These are phyloP conservation scores for Acanthamoeba rhysodes DNA, from an alignment of 208 protist genomes.

Conservation along the genomic window DNA sequence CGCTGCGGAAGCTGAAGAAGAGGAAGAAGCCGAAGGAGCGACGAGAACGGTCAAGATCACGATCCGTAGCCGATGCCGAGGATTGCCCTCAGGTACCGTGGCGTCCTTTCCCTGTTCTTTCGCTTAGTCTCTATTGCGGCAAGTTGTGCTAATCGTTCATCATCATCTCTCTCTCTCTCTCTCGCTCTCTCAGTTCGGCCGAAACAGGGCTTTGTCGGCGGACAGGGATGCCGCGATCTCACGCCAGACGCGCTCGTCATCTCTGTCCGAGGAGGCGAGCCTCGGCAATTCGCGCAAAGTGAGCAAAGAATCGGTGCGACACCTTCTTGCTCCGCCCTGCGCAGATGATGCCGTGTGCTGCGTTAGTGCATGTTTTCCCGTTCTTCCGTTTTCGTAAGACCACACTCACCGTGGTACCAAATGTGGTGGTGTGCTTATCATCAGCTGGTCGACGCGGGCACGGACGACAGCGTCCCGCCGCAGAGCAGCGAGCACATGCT, in stretches of 20 bases:
- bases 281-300: not conserved
- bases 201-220: conserved; percentile 18
- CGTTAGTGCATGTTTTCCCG: not conserved
- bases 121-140: no score
- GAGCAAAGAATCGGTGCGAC: not conserved
- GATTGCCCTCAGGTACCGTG: not conserved
- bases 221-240: not conserved
- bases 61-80: not conserved
- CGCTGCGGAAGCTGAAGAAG: not conserved
- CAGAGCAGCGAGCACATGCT: not conserved
- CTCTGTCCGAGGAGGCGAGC: not conserved
- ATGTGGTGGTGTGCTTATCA: no score
- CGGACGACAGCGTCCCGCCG: conserved; percentile 27
- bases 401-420: not conserved
- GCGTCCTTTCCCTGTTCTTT: not conserved
- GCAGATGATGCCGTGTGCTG: not conserved
- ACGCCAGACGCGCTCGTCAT: conserved; percentile 11
- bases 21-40: not conserved
- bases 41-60: conserved; percentile 1
- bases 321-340: not conserved
- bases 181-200: not conserved
- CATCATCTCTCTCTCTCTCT: no score
- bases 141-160: no score
- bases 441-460: not conserved
- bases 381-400: not conserved